Conservation (phyloP, 371 early-diverging fungal genomes). For the Mortierella sp. region DNA sequence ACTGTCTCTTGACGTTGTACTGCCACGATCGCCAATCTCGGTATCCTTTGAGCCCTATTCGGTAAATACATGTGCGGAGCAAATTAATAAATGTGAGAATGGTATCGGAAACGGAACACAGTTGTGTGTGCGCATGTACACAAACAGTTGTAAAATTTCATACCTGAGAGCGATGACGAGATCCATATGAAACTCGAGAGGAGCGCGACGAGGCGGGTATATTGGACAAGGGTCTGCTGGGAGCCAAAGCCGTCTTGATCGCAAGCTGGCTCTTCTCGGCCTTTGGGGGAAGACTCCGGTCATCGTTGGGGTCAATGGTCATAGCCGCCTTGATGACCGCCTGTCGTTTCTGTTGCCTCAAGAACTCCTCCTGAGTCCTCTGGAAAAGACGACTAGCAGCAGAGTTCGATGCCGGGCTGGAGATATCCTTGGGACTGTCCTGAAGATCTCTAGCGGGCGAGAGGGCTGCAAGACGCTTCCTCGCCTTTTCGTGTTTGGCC, state of each 20-base stretch:
- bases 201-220: conserved; percentile 24
- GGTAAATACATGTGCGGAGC: neutral
- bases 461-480: conserved; percentile 25
- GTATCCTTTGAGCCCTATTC: conserved; percentile 35
- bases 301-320: conserved; percentile 32
- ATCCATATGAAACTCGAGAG: conserved; percentile 32
- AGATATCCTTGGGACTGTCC: neutral
- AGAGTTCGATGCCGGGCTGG: conserved; percentile 1
- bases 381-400: conserved; percentile 2
- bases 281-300: conserved; percentile 20
- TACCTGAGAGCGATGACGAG: conserved; percentile 43
- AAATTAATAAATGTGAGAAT: neutral
- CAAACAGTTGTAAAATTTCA: neutral
- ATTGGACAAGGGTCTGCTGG: conserved; percentile 10
- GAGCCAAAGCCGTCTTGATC: conserved; percentile 6
- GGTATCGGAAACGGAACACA: neutral
- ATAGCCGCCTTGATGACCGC: conserved; percentile 27
- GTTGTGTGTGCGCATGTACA: neutral
- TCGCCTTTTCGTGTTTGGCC: conserved; percentile 28
- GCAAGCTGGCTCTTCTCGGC: neutral
- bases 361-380: conserved; percentile 25
- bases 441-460: conserved; percentile 12
- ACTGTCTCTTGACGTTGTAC: conserved; percentile 53
- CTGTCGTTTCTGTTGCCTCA: conserved; percentile 17
- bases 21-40: conserved; percentile 50